phyloP scores from a whole-genome alignment of 345 rosid genomes.

The Ceriops decandra region DNA sequence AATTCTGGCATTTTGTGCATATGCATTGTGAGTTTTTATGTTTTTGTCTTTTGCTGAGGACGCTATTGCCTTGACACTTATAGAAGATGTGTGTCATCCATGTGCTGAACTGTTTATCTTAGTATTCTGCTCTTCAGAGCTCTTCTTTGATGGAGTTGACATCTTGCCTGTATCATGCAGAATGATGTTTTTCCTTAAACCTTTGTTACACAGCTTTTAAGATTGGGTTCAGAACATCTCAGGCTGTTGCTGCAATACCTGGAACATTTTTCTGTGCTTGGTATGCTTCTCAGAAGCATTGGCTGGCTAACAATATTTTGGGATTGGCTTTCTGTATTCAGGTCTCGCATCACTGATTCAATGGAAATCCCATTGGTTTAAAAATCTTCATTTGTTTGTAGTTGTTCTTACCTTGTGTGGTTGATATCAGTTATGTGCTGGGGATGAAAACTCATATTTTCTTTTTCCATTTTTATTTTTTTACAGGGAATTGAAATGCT shows the following conservation, averaged over 20 bases:
- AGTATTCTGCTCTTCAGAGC: conserved; percentile 1
- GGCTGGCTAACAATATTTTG: conserved; percentile 93
- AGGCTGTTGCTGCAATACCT: conserved; percentile 88
- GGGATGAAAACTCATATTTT: not conserved
- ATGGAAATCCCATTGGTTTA: not conserved
- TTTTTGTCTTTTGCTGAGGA: not conserved
- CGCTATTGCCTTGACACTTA: not conserved
- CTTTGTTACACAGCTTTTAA: conserved; percentile 77
- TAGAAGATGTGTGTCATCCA: not conserved
- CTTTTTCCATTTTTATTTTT: not conserved
- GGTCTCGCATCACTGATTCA: conserved; percentile 42
- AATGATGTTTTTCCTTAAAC: conserved; percentile 36
- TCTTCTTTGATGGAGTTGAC: conserved; percentile 33
- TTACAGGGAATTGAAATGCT: conserved; percentile 98
- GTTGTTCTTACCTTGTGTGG: not conserved
- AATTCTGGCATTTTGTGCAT: not conserved
- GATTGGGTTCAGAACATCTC: conserved; percentile 93
- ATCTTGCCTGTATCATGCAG: conserved; percentile 37
- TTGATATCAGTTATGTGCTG: not conserved
- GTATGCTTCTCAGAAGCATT: conserved; percentile 95
- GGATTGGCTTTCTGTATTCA: conserved; percentile 98
- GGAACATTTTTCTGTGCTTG: conserved; percentile 97
- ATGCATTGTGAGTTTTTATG: not conserved
- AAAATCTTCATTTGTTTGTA: conserved; percentile 8
- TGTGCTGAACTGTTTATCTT: not conserved